Evolutionary conservation across 345 rosid species (phyloP).

Genomic region (Psidium friedrichsthalianum): DNA sequence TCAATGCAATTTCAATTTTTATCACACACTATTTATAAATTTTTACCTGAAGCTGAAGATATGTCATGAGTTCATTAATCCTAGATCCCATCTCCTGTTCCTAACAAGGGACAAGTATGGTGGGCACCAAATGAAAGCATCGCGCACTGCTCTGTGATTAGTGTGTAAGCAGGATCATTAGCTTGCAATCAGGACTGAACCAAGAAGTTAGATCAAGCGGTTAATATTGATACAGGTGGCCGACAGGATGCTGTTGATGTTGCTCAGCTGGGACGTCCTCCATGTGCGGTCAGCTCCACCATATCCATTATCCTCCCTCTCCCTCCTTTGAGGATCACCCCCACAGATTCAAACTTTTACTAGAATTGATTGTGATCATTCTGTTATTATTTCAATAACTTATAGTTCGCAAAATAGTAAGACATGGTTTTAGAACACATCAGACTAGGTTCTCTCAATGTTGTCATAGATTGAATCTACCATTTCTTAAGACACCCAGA

Average conservation of each 20-base stretch:
- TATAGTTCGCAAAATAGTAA: too few species aligned
- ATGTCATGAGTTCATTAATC: not conserved
- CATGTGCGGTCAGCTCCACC: not conserved
- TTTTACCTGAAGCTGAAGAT: not conserved
- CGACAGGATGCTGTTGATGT: not conserved
- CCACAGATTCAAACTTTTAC: not conserved
- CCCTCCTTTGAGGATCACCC: not conserved
- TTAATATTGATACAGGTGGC: not conserved
- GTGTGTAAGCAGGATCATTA: not conserved
- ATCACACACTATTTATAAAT: not conserved
- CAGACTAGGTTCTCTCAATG: not conserved
- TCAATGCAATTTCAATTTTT: not conserved
- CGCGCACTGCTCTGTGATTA: not conserved
- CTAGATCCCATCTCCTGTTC: not conserved
- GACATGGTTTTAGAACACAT: too few species aligned
- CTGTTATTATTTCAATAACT: not conserved
- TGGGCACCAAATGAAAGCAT: not conserved
- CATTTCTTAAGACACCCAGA: not conserved
- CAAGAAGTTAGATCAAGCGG: not conserved
- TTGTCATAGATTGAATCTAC: not conserved
- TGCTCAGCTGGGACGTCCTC: not conserved
- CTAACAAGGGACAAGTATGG: not conserved
- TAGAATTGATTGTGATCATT: not conserved
- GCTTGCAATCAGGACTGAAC: not conserved
- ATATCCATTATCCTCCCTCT: not conserved